Evolutionary conservation across 495 filamentous ascomycete species (phyloP).

Genomic region (Physcia stellaris): DNA sequence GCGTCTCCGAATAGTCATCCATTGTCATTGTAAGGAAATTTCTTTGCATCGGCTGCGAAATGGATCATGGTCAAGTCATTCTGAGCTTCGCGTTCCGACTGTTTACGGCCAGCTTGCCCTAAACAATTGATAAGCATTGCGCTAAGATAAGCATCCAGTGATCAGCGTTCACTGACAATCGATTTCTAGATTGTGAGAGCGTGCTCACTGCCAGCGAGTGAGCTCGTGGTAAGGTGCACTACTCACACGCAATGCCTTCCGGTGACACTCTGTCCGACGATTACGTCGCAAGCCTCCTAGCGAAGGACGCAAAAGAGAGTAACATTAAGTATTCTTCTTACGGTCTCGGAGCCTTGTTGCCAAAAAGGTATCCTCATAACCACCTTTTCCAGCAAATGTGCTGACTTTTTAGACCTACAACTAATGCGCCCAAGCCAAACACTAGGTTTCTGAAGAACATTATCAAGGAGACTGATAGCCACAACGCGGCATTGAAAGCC

Average conservation of each 20-base stretch:
- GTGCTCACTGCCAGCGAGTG: no score
- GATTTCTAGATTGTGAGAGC: no score
- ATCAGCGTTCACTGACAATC: no score
- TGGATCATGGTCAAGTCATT: no score
- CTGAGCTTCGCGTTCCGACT: no score
- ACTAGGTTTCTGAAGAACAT: conserved; percentile 80
- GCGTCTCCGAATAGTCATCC: conserved; percentile 1
- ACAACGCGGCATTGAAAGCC: conserved; percentile 75
- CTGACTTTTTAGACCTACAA: conserved; percentile 27
- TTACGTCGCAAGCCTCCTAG: conserved; percentile 59
- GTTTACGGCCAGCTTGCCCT: no score
- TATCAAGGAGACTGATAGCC: conserved; percentile 73
- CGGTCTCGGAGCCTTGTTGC: conserved; percentile 56
- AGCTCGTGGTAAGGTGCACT: no score
- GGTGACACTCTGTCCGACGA: conserved; percentile 35
- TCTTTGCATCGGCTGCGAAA: no score
- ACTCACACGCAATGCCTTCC: conserved; percentile 15
- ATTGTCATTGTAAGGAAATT: no score
- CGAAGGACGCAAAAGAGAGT: conserved; percentile 55
- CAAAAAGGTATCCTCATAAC: conserved; percentile 44
- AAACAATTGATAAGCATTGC: no score
- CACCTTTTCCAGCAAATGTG: not conserved
- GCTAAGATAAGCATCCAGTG: no score
- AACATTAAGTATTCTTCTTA: conserved; percentile 60
- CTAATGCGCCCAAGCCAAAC: conserved; percentile 75